A percentile compares a stretch with the other conserved stretches of the same genome.
These are phyloP conservation scores for Pisolithus thermaeus DNA, from an alignment of 1,284 basidiomycete species.

Conservation along the genomic window DNA sequence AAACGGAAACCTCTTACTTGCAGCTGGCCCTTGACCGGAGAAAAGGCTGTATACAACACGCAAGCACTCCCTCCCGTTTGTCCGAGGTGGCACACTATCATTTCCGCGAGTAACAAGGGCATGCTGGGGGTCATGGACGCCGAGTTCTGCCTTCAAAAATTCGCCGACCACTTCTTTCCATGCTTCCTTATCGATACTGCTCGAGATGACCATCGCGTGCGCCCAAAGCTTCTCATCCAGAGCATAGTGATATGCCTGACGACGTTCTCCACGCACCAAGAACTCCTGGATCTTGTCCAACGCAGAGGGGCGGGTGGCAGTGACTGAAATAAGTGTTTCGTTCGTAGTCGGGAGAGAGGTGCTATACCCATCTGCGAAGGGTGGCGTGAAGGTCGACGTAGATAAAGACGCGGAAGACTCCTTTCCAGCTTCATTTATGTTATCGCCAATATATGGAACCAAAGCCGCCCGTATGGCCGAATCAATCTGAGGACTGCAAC, in stretches of 20 bases:
- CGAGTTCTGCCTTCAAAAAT: conserved; percentile 80
- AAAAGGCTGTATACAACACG: conserved; percentile 83
- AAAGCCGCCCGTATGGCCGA: conserved; percentile 58
- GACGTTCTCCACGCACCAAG: conserved; percentile 78
- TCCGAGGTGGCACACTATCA: conserved; percentile 11
- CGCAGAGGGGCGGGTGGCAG: conserved; percentile 49
- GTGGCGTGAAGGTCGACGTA: conserved; percentile 12
- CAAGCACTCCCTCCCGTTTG: conserved; percentile 63
- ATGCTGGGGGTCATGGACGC: conserved; percentile 30
- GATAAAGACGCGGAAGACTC: conserved; percentile 18
- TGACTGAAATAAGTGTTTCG: conserved; percentile 44
- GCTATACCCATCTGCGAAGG: conserved; percentile 16
- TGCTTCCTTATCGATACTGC: conserved; percentile 86
- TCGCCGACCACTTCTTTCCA: conserved; percentile 90
- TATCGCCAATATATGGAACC: conserved; percentile 46
- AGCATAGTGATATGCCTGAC: conserved; percentile 85
- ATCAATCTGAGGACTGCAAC: conserved; percentile 64
- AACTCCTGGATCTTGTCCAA: conserved; percentile 78
- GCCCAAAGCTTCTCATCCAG: conserved; percentile 88
- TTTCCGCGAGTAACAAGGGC: conserved; percentile 14
- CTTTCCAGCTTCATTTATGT: conserved; percentile 14
- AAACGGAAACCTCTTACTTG: conserved; percentile 45
- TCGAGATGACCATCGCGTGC: conserved; percentile 94
- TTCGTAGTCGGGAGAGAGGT: conserved; percentile 18
- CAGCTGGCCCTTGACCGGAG: conserved; percentile 74